Conservation (phyloP, 805 yeast species). For the Hanseniaspora taiwanica region DNA sequence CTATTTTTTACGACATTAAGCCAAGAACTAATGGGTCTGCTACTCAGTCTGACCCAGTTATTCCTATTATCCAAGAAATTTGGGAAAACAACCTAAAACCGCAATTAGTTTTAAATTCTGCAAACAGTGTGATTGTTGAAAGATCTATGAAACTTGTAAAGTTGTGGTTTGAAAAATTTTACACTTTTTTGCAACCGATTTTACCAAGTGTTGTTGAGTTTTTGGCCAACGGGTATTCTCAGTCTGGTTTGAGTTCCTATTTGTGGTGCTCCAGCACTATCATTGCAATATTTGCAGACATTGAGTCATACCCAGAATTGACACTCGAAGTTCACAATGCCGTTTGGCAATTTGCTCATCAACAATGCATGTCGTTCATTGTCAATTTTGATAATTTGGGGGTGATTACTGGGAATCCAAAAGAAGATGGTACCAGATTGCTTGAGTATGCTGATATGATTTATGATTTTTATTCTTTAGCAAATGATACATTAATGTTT, state of each 20-base stretch:
- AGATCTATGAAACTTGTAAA: not conserved
- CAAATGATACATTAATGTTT: constrained; percentile 64
- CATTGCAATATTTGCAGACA: constrained; percentile 57
- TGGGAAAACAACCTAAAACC: constrained; percentile 3
- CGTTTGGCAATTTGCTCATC: constrained; percentile 61
- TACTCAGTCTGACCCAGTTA: constrained; percentile 1
- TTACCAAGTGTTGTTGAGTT: constrained; percentile 52
- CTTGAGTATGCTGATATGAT: constrained; percentile 39
- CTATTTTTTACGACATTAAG: constrained; percentile 3
- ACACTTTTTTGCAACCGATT: constrained; percentile 27
- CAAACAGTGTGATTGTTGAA: constrained; percentile 1
- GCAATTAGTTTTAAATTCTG: not conserved
- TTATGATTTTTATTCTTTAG: constrained; percentile 79
- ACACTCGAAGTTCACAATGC: constrained; percentile 35
- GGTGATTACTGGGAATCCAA: constrained; percentile 6
- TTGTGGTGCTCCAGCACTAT: constrained; percentile 82
- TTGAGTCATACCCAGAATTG: constrained; percentile 23
- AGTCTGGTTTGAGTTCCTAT: constrained; percentile 65
- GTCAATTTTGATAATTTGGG: constrained; percentile 23
- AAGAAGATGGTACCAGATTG: constrained; percentile 11
- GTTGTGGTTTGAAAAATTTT: constrained; percentile 2
- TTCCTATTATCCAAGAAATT: constrained; percentile 1
- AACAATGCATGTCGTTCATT: constrained; percentile 51
- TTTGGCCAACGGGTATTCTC: constrained; percentile 56
- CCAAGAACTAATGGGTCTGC: constrained; percentile 2